A percentile compares a stretch with the other conserved stretches of the same genome.
phyloP scores from a whole-genome alignment of 2,329 filamentous ascomycete species.

The Fusarium agapanthi region DNA sequence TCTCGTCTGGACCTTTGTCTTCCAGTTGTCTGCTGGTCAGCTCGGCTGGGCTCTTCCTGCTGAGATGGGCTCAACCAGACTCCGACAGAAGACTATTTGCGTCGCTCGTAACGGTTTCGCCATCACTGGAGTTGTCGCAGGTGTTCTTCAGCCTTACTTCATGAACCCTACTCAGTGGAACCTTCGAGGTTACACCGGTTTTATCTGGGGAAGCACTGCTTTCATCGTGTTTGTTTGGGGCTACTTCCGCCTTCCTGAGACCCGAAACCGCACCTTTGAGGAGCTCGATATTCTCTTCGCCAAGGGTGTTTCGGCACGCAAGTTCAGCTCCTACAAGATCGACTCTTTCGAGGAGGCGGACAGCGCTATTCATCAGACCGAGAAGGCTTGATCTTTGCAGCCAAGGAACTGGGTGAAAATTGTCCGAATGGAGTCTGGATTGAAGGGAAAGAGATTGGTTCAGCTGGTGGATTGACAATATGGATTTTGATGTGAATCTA shows the following conservation, averaged over 20 bases:
- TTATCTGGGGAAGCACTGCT: conserved; percentile 42
- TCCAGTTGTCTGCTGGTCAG: conserved; percentile 51
- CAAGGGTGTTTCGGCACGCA: conserved; percentile 32
- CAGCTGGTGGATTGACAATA: neutral
- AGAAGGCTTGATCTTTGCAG: neutral
- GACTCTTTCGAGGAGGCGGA: conserved; percentile 13
- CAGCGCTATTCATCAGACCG: neutral
- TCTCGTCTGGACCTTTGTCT: conserved; percentile 46
- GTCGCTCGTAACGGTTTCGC: conserved; percentile 43
- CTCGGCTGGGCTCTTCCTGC: conserved; percentile 48
- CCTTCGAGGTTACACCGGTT: conserved; percentile 53
- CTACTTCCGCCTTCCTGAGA: conserved; percentile 61
- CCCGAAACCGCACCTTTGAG: conserved; percentile 59
- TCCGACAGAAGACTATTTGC: conserved; percentile 47
- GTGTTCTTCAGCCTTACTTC: conserved; percentile 46
- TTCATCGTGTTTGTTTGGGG: conserved; percentile 46
- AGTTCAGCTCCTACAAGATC: conserved; percentile 22
- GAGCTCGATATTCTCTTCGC: conserved; percentile 63
- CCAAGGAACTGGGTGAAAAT: fast-evolving
- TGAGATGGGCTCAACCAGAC: conserved; percentile 44
- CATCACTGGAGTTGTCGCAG: conserved; percentile 32
- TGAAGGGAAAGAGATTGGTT: neutral
- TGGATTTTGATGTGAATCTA: neutral
- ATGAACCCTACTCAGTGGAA: conserved; percentile 52
- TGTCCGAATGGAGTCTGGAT: neutral